Conservation (phyloP, 306 rosid genomes). For the Glycine tomentella region DNA sequence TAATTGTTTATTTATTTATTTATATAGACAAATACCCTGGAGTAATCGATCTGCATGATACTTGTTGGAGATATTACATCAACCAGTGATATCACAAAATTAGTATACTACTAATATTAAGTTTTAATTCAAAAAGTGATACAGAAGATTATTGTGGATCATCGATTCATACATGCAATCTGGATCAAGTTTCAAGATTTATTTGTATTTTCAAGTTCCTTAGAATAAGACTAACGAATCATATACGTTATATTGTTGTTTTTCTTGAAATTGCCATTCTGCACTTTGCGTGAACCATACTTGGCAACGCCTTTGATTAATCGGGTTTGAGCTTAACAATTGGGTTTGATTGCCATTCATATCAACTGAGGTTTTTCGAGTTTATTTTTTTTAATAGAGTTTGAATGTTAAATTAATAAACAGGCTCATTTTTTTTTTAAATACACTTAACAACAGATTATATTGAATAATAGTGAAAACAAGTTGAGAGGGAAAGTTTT, state of each 20-base stretch:
- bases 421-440: neutral
- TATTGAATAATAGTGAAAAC: neutral
- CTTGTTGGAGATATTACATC: neutral
- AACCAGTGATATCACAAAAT: too few relatives aligned
- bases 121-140: too few relatives aligned
- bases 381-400: too few relatives aligned
- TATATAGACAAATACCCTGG: neutral
- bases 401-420: neutral
- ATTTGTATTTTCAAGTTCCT: neutral
- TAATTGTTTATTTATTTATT: neutral
- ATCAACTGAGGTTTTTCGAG: neutral
- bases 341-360: too few relatives aligned
- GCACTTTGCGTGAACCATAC: conserved; percentile 36
- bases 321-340: neutral
- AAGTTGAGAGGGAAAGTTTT: neutral
- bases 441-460: neutral
- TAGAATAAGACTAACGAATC: too few relatives aligned
- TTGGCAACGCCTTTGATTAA: neutral
- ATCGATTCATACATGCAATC: conserved; percentile 19
- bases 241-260: neutral
- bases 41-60: neutral
- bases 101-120: too few relatives aligned
- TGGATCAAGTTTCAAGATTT: conserved; percentile 40
- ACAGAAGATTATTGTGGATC: neutral
- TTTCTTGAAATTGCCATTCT: conserved; percentile 42